These are phyloP conservation scores for Comarum palustre DNA, from an alignment of 306 rosid genomes.

Conservation along the genomic window DNA sequence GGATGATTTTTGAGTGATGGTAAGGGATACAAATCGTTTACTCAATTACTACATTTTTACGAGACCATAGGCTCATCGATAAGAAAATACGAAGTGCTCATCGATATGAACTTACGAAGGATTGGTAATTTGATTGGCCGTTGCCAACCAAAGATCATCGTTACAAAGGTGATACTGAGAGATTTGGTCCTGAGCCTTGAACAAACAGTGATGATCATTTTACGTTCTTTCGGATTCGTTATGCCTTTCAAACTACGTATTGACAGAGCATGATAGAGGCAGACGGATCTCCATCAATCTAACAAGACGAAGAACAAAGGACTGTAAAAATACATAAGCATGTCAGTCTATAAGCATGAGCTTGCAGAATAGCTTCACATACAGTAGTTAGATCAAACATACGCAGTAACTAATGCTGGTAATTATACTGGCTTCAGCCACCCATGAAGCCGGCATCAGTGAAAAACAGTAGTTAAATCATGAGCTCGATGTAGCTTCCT, in stretches of 20 bases:
- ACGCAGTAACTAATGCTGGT: not conserved
- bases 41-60: too few relatives aligned
- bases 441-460: not conserved
- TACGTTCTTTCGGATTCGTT: not conserved
- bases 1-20: too few relatives aligned
- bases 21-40: too few relatives aligned
- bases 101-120: too few relatives aligned
- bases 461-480: not conserved
- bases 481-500: not conserved
- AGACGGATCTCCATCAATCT: not conserved
- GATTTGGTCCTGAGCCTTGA: not conserved
- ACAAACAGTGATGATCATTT: not conserved
- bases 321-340: not conserved
- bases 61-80: too few relatives aligned
- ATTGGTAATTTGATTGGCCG: too few relatives aligned
- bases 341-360: not conserved
- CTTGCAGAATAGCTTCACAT: not conserved
- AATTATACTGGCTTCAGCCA: not conserved
- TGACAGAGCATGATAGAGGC: not conserved
- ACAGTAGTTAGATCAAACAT: not conserved
- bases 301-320: not conserved
- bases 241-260: not conserved
- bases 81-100: too few relatives aligned
- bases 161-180: too few relatives aligned
- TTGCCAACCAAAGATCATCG: too few relatives aligned